phyloP scores from a whole-genome alignment of 2,329 filamentous ascomycete species.

The Fusarium falciforme region DNA sequence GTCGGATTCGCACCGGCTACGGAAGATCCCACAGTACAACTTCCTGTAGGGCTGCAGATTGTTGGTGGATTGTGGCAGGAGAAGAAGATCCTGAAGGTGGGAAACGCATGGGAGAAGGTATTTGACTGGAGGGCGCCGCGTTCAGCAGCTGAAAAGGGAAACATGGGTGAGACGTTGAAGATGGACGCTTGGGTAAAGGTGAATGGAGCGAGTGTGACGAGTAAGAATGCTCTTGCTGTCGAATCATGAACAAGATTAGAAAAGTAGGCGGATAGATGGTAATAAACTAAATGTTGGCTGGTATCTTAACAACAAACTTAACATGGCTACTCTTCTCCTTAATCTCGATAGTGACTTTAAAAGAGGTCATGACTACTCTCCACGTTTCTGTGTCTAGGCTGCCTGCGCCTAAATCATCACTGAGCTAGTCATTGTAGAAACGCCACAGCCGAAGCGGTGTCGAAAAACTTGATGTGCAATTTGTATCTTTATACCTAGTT shows the following conservation, averaged over 20 bases:
- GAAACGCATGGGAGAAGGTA: constrained; percentile 58
- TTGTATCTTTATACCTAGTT: constrained; percentile 42
- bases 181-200: background rate
- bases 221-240: background rate
- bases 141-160: background rate
- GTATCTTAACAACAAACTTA: background rate
- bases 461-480: too few relatives aligned
- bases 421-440: background rate
- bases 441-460: background rate
- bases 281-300: background rate
- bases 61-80: constrained; percentile 65
- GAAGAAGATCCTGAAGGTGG: constrained; percentile 56
- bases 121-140: constrained; percentile 53
- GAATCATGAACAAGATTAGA: background rate
- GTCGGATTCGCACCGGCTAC: constrained; percentile 57
- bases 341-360: background rate
- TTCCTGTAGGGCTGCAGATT: constrained; percentile 67
- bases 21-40: constrained; percentile 50
- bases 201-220: background rate
- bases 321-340: background rate
- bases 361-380: background rate
- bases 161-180: background rate
- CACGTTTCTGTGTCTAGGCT: background rate
- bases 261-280: background rate
- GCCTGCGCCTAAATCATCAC: background rate